phyloP scores from a whole-genome alignment of 1,139 yeast species.

The Pichia sp. region DNA sequence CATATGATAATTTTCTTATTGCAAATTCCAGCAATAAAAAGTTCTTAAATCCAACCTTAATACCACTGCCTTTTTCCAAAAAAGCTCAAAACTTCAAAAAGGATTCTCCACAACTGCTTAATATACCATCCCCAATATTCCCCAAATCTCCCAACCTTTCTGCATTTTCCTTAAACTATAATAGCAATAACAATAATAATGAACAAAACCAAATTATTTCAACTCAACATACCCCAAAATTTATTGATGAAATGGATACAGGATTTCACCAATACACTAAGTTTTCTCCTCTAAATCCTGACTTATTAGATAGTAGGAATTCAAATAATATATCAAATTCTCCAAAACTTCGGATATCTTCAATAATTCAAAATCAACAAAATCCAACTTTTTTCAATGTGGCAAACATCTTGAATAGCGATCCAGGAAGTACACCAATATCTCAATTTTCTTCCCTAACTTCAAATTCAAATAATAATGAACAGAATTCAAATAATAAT shows the following conservation, averaged over 20 bases:
- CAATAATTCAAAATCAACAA: neutral
- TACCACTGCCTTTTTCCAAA: neutral
- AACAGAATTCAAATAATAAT: neutral
- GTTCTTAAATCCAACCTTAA: neutral
- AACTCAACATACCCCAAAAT: conserved; percentile 3
- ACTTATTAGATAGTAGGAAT: neutral
- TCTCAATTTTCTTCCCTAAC: neutral
- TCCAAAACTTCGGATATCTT: neutral
- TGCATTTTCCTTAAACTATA: conserved; percentile 1
- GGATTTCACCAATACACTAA: conserved; percentile 2
- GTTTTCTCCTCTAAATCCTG: conserved; percentile 3
- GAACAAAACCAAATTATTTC: neutral
- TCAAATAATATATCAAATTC: neutral
- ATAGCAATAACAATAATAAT: neutral
- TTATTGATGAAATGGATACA: conserved; percentile 8
- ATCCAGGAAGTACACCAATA: neutral
- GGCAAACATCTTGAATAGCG: neutral
- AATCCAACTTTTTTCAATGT: neutral
- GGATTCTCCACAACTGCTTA: conserved; percentile 4
- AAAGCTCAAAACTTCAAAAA: neutral
- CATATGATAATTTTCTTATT: conserved; percentile 11
- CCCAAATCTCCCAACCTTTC: conserved; percentile 13
- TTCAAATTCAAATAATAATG: neutral
- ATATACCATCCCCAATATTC: conserved; percentile 4
- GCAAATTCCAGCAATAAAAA: neutral